Evolutionary conservation across 148 eudicot genomes (phyloP).

Genomic region (Salicornia ramosissima): DNA sequence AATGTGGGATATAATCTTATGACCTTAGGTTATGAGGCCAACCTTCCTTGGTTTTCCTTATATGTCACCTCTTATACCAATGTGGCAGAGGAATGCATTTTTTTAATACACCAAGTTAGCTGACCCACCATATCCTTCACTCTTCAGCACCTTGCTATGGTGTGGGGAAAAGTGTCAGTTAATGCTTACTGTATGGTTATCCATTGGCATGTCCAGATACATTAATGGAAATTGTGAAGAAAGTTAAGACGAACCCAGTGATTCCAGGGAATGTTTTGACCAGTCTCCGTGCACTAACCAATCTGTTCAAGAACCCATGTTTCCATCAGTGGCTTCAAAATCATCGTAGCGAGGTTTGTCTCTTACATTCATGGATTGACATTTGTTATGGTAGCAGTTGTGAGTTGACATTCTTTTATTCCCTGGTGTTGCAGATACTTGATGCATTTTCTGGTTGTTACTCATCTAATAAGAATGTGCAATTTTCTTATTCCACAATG

Average conservation of each 20-base stretch:
- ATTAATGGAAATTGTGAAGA: slow-evolving; percentile 56
- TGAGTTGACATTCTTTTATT: slow-evolving; percentile 3
- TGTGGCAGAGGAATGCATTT: too few relatives aligned
- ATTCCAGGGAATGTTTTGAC: slow-evolving; percentile 75
- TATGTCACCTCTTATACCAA: too few relatives aligned
- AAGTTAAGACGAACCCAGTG: slow-evolving; percentile 53
- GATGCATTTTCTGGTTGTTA: slow-evolving; percentile 72
- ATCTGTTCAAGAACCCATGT: slow-evolving; percentile 62
- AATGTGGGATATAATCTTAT: too few relatives aligned
- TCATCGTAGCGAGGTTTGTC: slow-evolving; percentile 75
- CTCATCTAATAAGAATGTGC: slow-evolving; percentile 75
- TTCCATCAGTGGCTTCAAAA: slow-evolving; percentile 68
- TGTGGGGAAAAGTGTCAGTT: not conserved
- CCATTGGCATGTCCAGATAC: slow-evolving; percentile 42
- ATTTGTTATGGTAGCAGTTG: not conserved
- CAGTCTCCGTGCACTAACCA: slow-evolving; percentile 63
- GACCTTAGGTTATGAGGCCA: too few relatives aligned
- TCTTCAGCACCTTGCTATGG: not conserved
- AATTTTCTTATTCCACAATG: slow-evolving; percentile 80
- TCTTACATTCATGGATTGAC: not conserved
- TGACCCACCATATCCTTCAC: not conserved
- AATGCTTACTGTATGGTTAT: not conserved
- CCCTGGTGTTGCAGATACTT: slow-evolving; percentile 57
- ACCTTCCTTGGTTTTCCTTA: too few relatives aligned
- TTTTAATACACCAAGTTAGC: too few relatives aligned